A percentile compares a stretch with the other conserved stretches of the same genome.
phyloP scores from a whole-genome alignment of 352 stramenopile genomes.

The Phytophthora constricta region DNA sequence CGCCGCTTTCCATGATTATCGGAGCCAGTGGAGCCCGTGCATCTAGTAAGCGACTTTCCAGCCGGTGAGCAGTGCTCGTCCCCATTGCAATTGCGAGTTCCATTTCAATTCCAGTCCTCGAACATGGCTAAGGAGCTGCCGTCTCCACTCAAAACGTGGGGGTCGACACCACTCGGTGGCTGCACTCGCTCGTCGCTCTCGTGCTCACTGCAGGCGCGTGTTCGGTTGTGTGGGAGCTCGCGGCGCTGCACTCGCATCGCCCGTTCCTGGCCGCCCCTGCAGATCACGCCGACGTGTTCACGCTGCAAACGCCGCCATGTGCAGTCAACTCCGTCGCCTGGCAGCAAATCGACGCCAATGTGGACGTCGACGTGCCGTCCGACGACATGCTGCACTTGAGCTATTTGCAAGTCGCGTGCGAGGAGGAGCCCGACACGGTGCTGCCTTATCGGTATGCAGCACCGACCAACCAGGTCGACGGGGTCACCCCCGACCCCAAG shows the following conservation, averaged over 20 bases:
- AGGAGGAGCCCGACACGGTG: constrained; percentile 39
- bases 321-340: constrained; percentile 19
- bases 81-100: too few relatives aligned
- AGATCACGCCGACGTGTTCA: constrained; percentile 29
- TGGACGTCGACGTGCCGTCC: constrained; percentile 21
- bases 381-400: constrained; percentile 49
- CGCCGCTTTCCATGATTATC: too few relatives aligned
- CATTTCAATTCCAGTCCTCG: too few relatives aligned
- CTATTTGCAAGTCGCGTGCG: constrained; percentile 40
- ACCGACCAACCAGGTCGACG: constrained; percentile 5
- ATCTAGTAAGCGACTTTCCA: too few relatives aligned
- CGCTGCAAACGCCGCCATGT: constrained; percentile 14
- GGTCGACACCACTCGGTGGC: constrained; percentile 18
- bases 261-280: constrained; percentile 20
- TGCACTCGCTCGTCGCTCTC: constrained; percentile 25
- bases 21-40: too few relatives aligned
- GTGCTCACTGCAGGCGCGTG: constrained; percentile 22
- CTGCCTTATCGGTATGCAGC: constrained; percentile 43
- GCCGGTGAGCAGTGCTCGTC: too few relatives aligned
- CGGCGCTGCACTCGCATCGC: constrained; percentile 18
- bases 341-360: constrained; percentile 23
- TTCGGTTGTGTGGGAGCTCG: constrained; percentile 29
- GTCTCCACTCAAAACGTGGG: constrained; percentile 1
- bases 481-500: constrained; percentile 1
- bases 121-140: neutral